Base-by-base conservation (phyloP, 2,329 filamentous ascomycete genomes). In the Penicillium sp. region DNA sequence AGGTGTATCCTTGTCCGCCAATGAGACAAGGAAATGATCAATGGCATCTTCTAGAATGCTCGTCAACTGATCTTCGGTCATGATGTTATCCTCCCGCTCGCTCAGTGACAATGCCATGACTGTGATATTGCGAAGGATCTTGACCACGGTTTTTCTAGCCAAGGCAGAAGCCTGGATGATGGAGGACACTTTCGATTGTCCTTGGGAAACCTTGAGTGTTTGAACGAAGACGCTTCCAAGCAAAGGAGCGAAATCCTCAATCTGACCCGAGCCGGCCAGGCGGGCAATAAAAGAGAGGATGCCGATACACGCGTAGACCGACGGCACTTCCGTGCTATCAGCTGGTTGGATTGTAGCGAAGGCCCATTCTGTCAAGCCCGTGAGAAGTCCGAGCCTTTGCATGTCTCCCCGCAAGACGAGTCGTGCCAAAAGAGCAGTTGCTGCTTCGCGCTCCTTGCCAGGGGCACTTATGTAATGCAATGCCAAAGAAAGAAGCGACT, bases 1-100 rank as follows among this genome's bases (percentile, higher is more conserved):
- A 0, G 91, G 90, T 0, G 92, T 96, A 64, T 97, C 92, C 54
- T 89, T 89, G 69, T 99, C 94, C 2, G 85, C 85, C 1, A 97
- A 76, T 11, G 82, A 81, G 53, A 90, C 86, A 2, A 99, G 79
- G 3, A 96, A 79, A 63, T 89, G 85, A 48, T 91, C 88, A 60
- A 99, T 90, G 4, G 88, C 83, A 27, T 86, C 86, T 72, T 97
- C 92, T 14, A 95, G 70, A 67, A 88, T 77, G 48, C 81, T 81
- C 31, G 73, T 73, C 1, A 72, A 48, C 38, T 65, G 61, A 18
- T 72, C 65, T 31, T 66, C 64, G 1, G 66, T 61, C 5, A 69
- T 59, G 9, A 53, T 48, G 35, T 46, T 47, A n/a, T 63, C 54
- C 16, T 55, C 56, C 48, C 63, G 65, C 14, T 76, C 69, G 55